Evolutionary conservation across 2,329 filamentous ascomycete species (phyloP).

Genomic region (Malbranchea zuffiana): DNA sequence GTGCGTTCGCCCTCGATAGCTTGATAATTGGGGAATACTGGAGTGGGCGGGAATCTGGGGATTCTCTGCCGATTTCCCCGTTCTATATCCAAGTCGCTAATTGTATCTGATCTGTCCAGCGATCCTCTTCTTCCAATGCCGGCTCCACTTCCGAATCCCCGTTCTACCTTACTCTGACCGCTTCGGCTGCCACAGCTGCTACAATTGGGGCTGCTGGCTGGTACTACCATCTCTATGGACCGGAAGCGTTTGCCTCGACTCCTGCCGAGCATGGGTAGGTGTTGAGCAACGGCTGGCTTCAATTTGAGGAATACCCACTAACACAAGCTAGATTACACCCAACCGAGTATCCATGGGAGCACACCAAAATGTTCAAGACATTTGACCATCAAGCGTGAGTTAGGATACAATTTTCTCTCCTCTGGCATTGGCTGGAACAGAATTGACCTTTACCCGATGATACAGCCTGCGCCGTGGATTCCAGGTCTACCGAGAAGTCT

Average conservation of each 20-base stretch:
- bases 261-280: constrained; percentile 97
- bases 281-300: too few species aligned
- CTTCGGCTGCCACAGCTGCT: constrained; percentile 72
- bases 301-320: too few species aligned
- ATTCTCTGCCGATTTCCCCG: not conserved
- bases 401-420: constrained; percentile 6
- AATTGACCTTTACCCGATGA: not conserved
- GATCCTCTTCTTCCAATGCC: constrained; percentile 51
- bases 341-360: constrained; percentile 90
- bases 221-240: constrained; percentile 95
- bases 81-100: too few species aligned
- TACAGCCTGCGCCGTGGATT: constrained; percentile 90
- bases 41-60: not conserved
- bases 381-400: constrained; percentile 95
- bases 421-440: not conserved
- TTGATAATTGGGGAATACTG: constrained; percentile 1
- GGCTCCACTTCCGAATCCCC: constrained; percentile 49
- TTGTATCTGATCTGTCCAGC: constrained; percentile 7
- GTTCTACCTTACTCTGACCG: constrained; percentile 75
- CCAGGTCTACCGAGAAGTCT: constrained; percentile 98
- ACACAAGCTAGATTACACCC: constrained; percentile 81
- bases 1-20: constrained; percentile 46
- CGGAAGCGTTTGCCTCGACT: constrained; percentile 76
- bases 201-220: constrained; percentile 84
- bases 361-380: constrained; percentile 82